phyloP scores from a whole-genome alignment of 2,329 filamentous ascomycete species.

The Fulvia fulva region DNA sequence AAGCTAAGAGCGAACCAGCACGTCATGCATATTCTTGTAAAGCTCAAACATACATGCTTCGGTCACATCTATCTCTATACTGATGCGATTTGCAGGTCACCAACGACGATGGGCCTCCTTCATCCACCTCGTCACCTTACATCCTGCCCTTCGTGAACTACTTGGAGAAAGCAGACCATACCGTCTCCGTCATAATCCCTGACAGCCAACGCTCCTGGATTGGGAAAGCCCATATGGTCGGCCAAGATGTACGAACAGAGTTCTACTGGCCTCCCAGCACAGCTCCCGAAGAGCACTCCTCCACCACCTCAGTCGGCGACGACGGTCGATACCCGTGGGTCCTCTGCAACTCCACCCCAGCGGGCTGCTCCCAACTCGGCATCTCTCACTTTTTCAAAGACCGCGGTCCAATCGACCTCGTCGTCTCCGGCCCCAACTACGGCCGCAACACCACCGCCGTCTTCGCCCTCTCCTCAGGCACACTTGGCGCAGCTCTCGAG shows the following conservation, averaged over 20 bases:
- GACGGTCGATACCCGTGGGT: slow-evolving; percentile 44
- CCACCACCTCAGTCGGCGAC: slow-evolving; percentile 32
- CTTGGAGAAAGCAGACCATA: slow-evolving; percentile 64
- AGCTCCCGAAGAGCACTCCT: slow-evolving; percentile 24
- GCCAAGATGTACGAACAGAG: slow-evolving; percentile 65
- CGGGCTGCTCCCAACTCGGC: slow-evolving; percentile 48
- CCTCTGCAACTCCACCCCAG: slow-evolving; percentile 49
- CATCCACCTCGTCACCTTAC: slow-evolving; percentile 47
- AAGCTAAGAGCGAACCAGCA: neutral
- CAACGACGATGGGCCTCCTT: slow-evolving; percentile 52
- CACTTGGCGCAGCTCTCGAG: slow-evolving; percentile 49
- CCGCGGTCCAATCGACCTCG: slow-evolving; percentile 42
- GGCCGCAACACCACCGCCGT: slow-evolving; percentile 50
- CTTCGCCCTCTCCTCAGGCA: slow-evolving; percentile 48
- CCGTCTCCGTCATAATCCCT: slow-evolving; percentile 87
- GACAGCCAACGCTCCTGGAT: slow-evolving; percentile 96
- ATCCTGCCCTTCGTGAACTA: slow-evolving; percentile 45
- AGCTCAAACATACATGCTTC: neutral
- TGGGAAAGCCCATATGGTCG: slow-evolving; percentile 94
- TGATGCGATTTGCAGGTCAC: slow-evolving; percentile 38
- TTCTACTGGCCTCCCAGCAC: slow-evolving; percentile 53
- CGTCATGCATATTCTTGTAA: slow-evolving; percentile 8
- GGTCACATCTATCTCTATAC: neutral
- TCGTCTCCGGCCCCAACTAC: slow-evolving; percentile 49
- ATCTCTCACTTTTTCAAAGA: slow-evolving; percentile 46